These are phyloP conservation scores for Achlya hypogyna DNA, from an alignment of 352 stramenopile species.

Conservation along the genomic window DNA sequence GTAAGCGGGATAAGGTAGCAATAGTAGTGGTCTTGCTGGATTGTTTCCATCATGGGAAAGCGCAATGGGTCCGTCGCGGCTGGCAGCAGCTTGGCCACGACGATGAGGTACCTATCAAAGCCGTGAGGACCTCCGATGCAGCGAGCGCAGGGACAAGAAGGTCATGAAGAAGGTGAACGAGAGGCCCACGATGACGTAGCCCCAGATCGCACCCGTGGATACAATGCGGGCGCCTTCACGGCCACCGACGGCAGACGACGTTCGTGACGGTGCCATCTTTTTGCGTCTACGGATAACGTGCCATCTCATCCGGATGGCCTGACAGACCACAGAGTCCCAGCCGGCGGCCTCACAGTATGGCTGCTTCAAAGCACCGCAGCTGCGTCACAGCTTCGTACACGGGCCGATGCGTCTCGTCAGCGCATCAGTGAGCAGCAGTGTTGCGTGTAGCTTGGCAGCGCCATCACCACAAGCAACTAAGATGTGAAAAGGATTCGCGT, in stretches of 20 bases:
- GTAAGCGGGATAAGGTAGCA: conserved; percentile 69
- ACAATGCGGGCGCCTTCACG: conserved; percentile 30
- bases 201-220: conserved; percentile 69
- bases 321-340: no score
- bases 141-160: no score
- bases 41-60: conserved; percentile 26
- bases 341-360: no score
- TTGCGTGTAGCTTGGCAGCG: no score
- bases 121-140: not conserved
- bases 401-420: no score
- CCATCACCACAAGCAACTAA: no score
- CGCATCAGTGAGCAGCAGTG: no score
- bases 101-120: conserved; percentile 50
- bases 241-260: not conserved
- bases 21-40: conserved; percentile 69
- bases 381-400: no score
- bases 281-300: not conserved
- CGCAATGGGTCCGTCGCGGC: conserved; percentile 18
- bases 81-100: conserved; percentile 53
- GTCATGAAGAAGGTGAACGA: conserved; percentile 42
- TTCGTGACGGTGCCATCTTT: not conserved
- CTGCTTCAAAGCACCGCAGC: no score
- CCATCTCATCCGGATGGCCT: no score
- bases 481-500: no score
- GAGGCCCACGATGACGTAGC: conserved; percentile 58